These are phyloP conservation scores for Porphyrellus cyaneotinctus DNA, from an alignment of 768 basidiomycete genomes.

Conservation along the genomic window DNA sequence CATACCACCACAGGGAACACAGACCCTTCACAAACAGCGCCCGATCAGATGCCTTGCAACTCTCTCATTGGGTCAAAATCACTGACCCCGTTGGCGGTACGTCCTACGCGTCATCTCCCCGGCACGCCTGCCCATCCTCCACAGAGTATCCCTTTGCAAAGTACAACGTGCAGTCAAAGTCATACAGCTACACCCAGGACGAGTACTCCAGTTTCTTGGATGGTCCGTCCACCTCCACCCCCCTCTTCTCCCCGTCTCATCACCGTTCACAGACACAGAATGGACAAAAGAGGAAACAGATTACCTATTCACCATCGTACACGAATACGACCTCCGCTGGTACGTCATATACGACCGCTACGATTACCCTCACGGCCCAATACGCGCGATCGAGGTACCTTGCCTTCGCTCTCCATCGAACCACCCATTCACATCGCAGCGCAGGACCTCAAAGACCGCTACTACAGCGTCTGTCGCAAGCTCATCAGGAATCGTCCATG, in stretches of 20 bases:
- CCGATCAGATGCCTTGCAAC: constrained; percentile 61
- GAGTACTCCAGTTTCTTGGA: constrained; percentile 81
- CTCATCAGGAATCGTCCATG: constrained; percentile 83
- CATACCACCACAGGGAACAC: constrained; percentile 57
- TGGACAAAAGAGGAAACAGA: constrained; percentile 96
- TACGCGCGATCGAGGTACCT: constrained; percentile 66
- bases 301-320: constrained; percentile 78
- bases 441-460: constrained; percentile 88
- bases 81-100: constrained; percentile 53
- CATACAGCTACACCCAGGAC: constrained; percentile 74
- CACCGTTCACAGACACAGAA: constrained; percentile 50
- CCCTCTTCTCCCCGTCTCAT: background rate
- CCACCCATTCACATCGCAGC: background rate
- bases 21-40: constrained; percentile 68
- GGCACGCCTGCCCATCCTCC: background rate
- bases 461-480: constrained; percentile 87
- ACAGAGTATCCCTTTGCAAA: constrained; percentile 78
- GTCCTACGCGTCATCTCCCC: constrained; percentile 15
- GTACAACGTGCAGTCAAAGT: constrained; percentile 67
- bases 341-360: constrained; percentile 90
- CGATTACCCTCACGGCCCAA: constrained; percentile 54
- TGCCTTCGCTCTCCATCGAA: background rate
- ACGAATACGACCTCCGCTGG: constrained; percentile 85
- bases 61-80: constrained; percentile 82
- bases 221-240: constrained; percentile 42